Conservation (phyloP, 208 protist species). For the Acanthamoeba sp. region DNA sequence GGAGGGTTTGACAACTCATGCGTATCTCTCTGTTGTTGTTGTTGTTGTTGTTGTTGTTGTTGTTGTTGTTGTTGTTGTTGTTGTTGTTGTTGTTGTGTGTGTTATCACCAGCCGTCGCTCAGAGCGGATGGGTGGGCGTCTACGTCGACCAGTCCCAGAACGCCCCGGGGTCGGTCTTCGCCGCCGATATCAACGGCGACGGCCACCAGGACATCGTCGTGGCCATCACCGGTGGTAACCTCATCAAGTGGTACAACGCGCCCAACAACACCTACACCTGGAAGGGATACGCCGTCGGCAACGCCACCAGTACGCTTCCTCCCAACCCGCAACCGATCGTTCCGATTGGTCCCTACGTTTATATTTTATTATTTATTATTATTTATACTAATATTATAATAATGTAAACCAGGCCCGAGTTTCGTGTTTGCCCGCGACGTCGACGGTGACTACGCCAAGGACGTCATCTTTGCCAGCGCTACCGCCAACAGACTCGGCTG, state of each 20-base stretch:
- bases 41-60: too few relatives aligned
- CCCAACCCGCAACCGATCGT: too few relatives aligned
- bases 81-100: too few relatives aligned
- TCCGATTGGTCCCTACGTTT: background rate
- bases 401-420: background rate
- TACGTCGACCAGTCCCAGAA: background rate
- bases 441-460: background rate
- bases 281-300: background rate
- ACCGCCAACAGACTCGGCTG: background rate
- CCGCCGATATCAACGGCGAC: background rate
- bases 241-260: background rate
- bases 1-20: background rate
- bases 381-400: too few relatives aligned
- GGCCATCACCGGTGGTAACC: background rate
- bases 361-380: too few relatives aligned
- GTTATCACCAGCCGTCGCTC: background rate
- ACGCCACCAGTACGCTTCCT: background rate
- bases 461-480: conserved; percentile 3
- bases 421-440: conserved; percentile 9
- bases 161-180: background rate
- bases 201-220: conserved; percentile 11
- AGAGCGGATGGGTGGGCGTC: conserved; percentile 1
- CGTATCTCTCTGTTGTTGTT: background rate
- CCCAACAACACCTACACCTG: background rate
- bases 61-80: too few relatives aligned